Percentiles rank a stretch among this genome's conserved stretches.
These are phyloP conservation scores for Suhomyces bolitotheri DNA, from an alignment of 1,139 yeast species.

Conservation along the genomic window DNA sequence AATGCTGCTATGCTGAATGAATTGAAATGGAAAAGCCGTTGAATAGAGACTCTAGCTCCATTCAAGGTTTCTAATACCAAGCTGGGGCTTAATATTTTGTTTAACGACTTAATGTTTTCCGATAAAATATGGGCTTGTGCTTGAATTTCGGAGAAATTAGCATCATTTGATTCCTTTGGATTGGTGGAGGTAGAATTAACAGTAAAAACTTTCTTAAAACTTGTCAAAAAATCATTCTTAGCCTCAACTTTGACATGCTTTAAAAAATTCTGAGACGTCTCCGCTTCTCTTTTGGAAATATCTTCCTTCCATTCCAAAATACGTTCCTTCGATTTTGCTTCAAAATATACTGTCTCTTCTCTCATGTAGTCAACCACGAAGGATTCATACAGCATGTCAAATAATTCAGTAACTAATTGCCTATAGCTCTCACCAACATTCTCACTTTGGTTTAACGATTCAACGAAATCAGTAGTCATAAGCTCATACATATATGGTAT, in stretches of 20 bases:
- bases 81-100: constrained; percentile 43
- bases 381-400: constrained; percentile 52
- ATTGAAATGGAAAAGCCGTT: constrained; percentile 35
- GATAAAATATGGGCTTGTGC: constrained; percentile 47
- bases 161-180: constrained; percentile 18
- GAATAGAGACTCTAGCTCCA: constrained; percentile 38
- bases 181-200: constrained; percentile 29
- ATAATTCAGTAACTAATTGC: constrained; percentile 35
- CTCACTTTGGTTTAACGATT: constrained; percentile 26
- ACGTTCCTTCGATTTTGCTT: constrained; percentile 26
- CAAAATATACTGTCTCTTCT: constrained; percentile 41
- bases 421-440: constrained; percentile 40
- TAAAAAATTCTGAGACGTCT: constrained; percentile 40
- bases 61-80: constrained; percentile 40
- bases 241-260: constrained; percentile 44
- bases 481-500: constrained; percentile 38
- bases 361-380: constrained; percentile 51
- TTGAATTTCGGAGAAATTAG: constrained; percentile 41
- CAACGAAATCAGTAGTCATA: constrained; percentile 28
- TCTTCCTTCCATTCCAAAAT: constrained; percentile 38
- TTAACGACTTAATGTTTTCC: constrained; percentile 44
- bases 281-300: constrained; percentile 40
- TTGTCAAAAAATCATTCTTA: constrained; percentile 50
- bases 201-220: constrained; percentile 62
- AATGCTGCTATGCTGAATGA: constrained; percentile 36